Evolutionary conservation across 2,329 filamentous ascomycete genomes (phyloP), one percentile per base, ranked within the genome.

Genomic region (Exophiala oligosperma): DNA sequence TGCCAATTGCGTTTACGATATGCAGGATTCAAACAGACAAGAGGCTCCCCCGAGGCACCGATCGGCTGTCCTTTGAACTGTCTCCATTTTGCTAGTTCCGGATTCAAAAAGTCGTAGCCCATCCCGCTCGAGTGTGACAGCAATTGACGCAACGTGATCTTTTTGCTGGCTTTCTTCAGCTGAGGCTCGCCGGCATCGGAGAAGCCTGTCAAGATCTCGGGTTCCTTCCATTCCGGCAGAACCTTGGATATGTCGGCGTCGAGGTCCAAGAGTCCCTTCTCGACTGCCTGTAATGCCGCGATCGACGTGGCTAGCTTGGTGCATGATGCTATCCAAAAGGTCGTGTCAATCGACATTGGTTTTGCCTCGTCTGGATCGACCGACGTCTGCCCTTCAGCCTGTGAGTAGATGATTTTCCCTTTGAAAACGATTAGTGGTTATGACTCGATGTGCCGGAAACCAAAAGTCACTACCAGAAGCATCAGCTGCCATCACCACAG

Each of bases 281-380:
- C 82, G 1, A 85, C 80, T 47, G 79, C 77, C 57, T 84, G 80
- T n/a, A 86, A 65, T 1, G 76, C 76, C 2, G 81, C 78, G 52
- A 86, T 76, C 1, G 77, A 76, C 1, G 82, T 77, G 53, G 83
- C 60, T 2, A 86, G 68, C 54, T 79, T 79, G 11, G 75, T 78
- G 46, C 60, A 60, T 6, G 64, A 66, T n/a, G 66, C 65, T 35
- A 66, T 63, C 61, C 60, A 64, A 43, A 67, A 63, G 2, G 64
- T 64, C n/a, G 59, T 55, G 26, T 63, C 55, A 9, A 48, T n/a
- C 29, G 53, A 54, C 32, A 66, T 58, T 9, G 65, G 57, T 24
- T 54, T 57, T 26, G 60, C 49, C 6, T 40, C 44, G 29, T 52
- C 54, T 3, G 60, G 49, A 6, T 43, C 41, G 11, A 63, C 49